Evolutionary conservation across 2,329 filamentous ascomycete species (phyloP).

Genomic region (Dactylonectria estremocensis): DNA sequence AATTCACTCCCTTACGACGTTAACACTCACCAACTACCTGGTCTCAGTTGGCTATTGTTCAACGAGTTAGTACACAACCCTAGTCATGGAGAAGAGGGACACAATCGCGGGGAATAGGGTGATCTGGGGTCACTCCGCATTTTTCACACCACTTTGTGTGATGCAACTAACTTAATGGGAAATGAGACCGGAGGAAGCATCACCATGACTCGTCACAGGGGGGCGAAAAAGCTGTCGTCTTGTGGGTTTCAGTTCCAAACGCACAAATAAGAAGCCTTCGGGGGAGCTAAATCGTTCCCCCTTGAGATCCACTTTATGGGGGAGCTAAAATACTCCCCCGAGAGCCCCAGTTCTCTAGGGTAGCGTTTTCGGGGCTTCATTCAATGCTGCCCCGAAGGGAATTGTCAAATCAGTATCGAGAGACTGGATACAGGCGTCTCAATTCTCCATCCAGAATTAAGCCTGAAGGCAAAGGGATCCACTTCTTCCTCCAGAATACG

Average conservation of each 20-base stretch:
- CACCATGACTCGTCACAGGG: background rate
- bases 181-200: background rate
- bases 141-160: background rate
- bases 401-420: background rate
- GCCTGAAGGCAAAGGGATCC: no score
- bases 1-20: background rate
- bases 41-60: background rate
- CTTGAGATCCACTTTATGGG: conserved; percentile 7
- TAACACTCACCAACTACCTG: background rate
- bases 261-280: conserved; percentile 37
- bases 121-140: background rate
- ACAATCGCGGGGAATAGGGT: background rate
- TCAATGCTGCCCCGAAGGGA: background rate
- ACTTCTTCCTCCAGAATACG: no score
- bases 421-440: no score
- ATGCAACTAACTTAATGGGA: background rate
- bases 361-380: background rate
- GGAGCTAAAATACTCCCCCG: conserved; percentile 21
- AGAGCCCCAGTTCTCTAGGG: background rate
- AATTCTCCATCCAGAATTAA: no score
- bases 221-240: background rate
- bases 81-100: background rate
- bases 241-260: background rate
- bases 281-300: conserved; percentile 42
- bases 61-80: background rate